These are phyloP conservation scores for Xylariaceae sp. DNA, from an alignment of 2,329 filamentous ascomycete genomes.

Conservation along the genomic window DNA sequence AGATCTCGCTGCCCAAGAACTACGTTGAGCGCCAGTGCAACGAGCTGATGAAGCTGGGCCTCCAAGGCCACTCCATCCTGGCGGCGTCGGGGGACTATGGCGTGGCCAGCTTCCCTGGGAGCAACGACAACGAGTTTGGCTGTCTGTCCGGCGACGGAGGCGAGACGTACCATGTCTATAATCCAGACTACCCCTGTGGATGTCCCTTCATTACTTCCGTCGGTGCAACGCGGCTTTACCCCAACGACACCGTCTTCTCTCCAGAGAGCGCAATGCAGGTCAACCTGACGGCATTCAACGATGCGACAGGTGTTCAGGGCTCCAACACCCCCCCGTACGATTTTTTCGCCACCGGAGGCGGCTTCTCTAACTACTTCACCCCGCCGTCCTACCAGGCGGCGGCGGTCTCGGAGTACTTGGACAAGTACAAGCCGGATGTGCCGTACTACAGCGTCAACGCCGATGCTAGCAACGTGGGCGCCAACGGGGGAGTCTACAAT, in stretches of 20 bases:
- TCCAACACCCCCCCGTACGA: too few species aligned
- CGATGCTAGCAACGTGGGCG: conserved; percentile 8
- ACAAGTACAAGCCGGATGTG: conserved; percentile 10
- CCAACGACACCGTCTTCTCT: background rate
- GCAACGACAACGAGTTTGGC: too few species aligned
- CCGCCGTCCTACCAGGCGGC: conserved; percentile 16
- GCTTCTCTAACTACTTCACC: conserved; percentile 13
- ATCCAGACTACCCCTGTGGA: background rate
- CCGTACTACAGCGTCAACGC: conserved; percentile 9
- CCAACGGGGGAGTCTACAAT: conserved; percentile 25
- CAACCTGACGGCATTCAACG: background rate
- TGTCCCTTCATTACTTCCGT: conserved; percentile 4
- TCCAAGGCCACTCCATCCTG: conserved; percentile 29
- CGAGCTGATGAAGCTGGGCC: conserved; percentile 36
- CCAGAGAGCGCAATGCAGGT: background rate
- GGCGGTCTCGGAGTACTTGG: conserved; percentile 2
- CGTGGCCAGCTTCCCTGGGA: conserved; percentile 19
- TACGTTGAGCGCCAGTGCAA: conserved; percentile 36
- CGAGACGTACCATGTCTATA: background rate
- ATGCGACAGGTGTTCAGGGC: too few species aligned
- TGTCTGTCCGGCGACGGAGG: background rate
- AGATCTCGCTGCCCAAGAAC: conserved; percentile 33
- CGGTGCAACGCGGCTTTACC: conserved; percentile 1
- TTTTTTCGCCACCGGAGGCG: conserved; percentile 3
- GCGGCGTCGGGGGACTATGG: conserved; percentile 32